phyloP scores from a whole-genome alignment of 305 asterid genomes.

The Solanum hybrid region DNA sequence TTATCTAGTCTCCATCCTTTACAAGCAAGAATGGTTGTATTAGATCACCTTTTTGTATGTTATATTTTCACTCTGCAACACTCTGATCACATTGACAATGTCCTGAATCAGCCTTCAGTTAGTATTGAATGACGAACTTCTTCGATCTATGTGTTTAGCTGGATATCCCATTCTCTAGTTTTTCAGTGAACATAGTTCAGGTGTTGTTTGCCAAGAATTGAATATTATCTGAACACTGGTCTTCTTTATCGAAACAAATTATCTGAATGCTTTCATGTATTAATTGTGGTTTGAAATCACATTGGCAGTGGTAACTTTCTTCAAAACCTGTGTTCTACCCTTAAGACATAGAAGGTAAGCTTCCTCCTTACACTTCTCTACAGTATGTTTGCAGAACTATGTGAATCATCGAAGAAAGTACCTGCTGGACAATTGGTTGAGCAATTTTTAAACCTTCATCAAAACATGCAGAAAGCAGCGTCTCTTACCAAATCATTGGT shows the following conservation, averaged over 20 bases:
- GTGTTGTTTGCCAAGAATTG: not conserved
- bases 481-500: slow-evolving; percentile 21
- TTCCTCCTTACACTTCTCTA: not conserved
- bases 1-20: not conserved
- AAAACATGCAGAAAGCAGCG: slow-evolving; percentile 38
- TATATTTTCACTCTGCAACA: not conserved
- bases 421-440: slow-evolving; percentile 49
- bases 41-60: not conserved
- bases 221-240: not conserved
- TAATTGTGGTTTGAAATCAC: not conserved
- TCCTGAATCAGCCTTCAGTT: not conserved
- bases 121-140: not conserved
- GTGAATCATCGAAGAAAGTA: slow-evolving; percentile 40
- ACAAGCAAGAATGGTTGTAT: not conserved
- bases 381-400: slow-evolving; percentile 66
- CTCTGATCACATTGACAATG: not conserved
- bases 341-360: not conserved
- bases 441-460: slow-evolving; percentile 48
- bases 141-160: not conserved
- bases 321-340: not conserved
- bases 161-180: not conserved
- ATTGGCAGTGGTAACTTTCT: not conserved
- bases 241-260: not conserved
- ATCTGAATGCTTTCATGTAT: not conserved
- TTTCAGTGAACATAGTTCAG: not conserved